Conservation (phyloP, 2,329 filamentous ascomycete genomes). For the Capronia epimyces region DNA sequence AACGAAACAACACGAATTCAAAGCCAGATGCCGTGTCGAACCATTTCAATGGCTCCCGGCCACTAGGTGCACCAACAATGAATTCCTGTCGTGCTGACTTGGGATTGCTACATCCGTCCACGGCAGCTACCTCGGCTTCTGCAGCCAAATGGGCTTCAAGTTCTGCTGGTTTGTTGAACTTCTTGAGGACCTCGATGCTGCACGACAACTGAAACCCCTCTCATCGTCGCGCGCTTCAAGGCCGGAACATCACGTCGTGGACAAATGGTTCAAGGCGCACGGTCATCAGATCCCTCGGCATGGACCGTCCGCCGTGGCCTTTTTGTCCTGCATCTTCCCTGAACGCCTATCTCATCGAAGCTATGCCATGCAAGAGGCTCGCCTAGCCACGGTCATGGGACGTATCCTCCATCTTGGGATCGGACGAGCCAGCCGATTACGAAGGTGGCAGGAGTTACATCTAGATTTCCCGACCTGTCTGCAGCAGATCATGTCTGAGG, state of each 20-base stretch:
- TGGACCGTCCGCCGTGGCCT: conserved; percentile 54
- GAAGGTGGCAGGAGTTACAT: conserved; percentile 57
- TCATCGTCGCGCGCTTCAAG: conserved; percentile 31
- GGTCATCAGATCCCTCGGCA: conserved; percentile 53
- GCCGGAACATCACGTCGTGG: conserved; percentile 45
- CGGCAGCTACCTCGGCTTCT: not conserved
- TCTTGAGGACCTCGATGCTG: conserved; percentile 60
- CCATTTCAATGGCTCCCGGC: too few relatives aligned
- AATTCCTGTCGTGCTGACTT: not conserved
- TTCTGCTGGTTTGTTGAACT: conserved; percentile 71
- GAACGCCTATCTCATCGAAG: conserved; percentile 72
- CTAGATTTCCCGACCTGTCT: conserved; percentile 68
- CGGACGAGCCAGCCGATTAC: conserved; percentile 57
- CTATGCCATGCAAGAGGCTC: conserved; percentile 60
- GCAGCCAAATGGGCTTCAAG: conserved; percentile 40
- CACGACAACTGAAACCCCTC: conserved; percentile 36
- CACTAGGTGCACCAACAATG: not conserved
- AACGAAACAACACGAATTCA: too few relatives aligned
- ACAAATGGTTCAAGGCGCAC: conserved; percentile 65
- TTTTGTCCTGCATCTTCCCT: conserved; percentile 72
- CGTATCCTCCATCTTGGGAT: conserved; percentile 61
- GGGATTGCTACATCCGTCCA: not conserved
- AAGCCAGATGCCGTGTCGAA: too few relatives aligned
- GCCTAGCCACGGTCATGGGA: conserved; percentile 62
- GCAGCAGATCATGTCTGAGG: conserved; percentile 57